Evolutionary conservation across 2,329 filamentous ascomycete species (phyloP).

Genomic region (Ramularia endophylla): DNA sequence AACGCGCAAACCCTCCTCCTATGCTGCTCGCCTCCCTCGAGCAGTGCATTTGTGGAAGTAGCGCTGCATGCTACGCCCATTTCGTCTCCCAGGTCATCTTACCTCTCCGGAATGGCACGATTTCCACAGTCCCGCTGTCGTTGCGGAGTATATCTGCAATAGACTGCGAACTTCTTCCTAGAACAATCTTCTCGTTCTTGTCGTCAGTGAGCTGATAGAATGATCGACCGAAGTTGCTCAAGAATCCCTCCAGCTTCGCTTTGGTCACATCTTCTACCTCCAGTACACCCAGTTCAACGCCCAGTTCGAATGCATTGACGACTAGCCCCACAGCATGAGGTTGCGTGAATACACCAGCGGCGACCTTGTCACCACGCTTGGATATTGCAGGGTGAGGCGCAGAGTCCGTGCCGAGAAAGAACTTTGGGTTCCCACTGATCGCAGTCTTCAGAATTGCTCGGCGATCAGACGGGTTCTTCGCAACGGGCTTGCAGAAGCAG

Average conservation of each 20-base stretch:
- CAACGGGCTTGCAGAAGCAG: constrained; percentile 70
- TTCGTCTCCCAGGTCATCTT: constrained; percentile 54
- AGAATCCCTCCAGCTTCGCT: constrained; percentile 53
- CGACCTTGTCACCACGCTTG: constrained; percentile 54
- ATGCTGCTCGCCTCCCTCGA: too few species aligned
- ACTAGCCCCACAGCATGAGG: constrained; percentile 62
- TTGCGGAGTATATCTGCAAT: constrained; percentile 52
- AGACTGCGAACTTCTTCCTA: constrained; percentile 51
- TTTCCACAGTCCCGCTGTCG: constrained; percentile 48
- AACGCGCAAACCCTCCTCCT: too few species aligned
- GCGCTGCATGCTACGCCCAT: constrained; percentile 38
- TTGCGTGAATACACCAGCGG: constrained; percentile 76
- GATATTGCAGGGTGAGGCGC: constrained; percentile 61
- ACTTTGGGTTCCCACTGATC: constrained; percentile 55
- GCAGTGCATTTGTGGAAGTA: too few species aligned
- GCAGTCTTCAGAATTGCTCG: constrained; percentile 64
- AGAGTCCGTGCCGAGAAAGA: constrained; percentile 70
- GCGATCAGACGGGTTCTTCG: constrained; percentile 61
- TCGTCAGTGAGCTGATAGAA: constrained; percentile 52
- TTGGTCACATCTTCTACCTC: constrained; percentile 49
- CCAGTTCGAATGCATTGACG: constrained; percentile 59
- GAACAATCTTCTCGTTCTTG: constrained; percentile 47
- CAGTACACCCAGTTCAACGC: constrained; percentile 50
- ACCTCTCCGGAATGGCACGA: constrained; percentile 61
- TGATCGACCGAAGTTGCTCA: constrained; percentile 49